These are phyloP conservation scores for Aegilops bicornis DNA, from an alignment of 176 grass and related monocot genomes.

Conservation along the genomic window DNA sequence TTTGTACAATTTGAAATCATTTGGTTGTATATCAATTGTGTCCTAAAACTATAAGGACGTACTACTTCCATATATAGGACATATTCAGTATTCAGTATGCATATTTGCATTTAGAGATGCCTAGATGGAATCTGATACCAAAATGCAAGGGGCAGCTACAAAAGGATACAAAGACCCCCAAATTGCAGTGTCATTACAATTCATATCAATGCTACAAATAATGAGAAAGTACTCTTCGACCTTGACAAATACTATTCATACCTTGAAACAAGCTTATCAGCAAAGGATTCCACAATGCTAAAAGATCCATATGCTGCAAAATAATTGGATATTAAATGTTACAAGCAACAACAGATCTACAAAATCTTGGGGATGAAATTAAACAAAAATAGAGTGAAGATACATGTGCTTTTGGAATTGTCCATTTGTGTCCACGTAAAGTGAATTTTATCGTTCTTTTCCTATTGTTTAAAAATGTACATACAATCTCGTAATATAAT, in stretches of 20 bases:
- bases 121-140: slow-evolving; percentile 6
- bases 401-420: not conserved
- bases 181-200: not conserved
- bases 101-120: not conserved
- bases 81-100: not conserved
- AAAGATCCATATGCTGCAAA: slow-evolving; percentile 93
- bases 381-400: not conserved
- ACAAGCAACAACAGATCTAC: not conserved
- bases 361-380: not conserved
- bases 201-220: not conserved
- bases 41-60: not conserved
- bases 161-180: not conserved
- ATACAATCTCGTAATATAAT: not conserved
- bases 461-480: not conserved
- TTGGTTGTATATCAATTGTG: not conserved
- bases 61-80: not conserved
- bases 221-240: slow-evolving; percentile 20
- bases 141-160: not conserved
- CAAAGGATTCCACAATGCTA: slow-evolving; percentile 72
- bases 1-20: not conserved
- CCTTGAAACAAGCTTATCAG: slow-evolving; percentile 85
- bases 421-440: not conserved
- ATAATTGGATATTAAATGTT: slow-evolving; percentile 23
- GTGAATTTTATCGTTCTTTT: not conserved
- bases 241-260: slow-evolving; percentile 22